These are phyloP conservation scores for Mollisiaceae sp. DNA, from an alignment of 2,329 filamentous ascomycete genomes.

Conservation along the genomic window DNA sequence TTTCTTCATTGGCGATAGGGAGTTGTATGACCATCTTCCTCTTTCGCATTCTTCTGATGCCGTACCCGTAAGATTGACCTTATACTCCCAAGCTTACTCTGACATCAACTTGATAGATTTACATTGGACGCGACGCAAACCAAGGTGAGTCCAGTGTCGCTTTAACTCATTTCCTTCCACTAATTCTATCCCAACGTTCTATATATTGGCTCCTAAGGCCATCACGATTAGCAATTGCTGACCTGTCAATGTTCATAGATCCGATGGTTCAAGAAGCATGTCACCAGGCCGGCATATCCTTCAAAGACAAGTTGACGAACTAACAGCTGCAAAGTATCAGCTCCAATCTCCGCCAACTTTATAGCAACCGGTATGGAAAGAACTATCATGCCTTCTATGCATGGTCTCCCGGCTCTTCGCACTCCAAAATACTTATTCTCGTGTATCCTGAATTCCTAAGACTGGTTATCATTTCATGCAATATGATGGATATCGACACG, in stretches of 20 bases:
- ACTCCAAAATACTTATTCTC: slow-evolving; percentile 25
- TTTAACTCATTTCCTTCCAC: not conserved
- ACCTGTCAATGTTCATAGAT: slow-evolving; percentile 10
- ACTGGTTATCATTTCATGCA: slow-evolving; percentile 26
- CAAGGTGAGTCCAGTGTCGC: slow-evolving; percentile 5
- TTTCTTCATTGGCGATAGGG: slow-evolving; percentile 23
- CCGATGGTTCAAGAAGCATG: slow-evolving; percentile 18
- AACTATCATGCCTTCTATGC: slow-evolving; percentile 27
- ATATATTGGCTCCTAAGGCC: no score
- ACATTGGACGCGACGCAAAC: slow-evolving; percentile 25
- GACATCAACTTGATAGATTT: slow-evolving; percentile 12
- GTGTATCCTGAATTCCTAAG: slow-evolving; percentile 22
- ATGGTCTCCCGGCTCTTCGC: slow-evolving; percentile 25
- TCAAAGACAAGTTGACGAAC: slow-evolving; percentile 13
- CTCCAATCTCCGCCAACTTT: slow-evolving; percentile 13
- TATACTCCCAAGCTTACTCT: not conserved
- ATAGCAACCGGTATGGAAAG: slow-evolving; percentile 4
- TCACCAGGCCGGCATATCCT: slow-evolving; percentile 11
- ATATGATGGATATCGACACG: slow-evolving; percentile 28
- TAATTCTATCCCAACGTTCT: not conserved
- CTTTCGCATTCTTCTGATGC: slow-evolving; percentile 23
- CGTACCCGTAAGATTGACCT: slow-evolving; percentile 20
- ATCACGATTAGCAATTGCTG: not conserved
- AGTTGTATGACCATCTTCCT: slow-evolving; percentile 24
- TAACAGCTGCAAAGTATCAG: slow-evolving; percentile 16